phyloP scores from a whole-genome alignment of 805 yeast species.

The Kodamaea neixiangensis region DNA sequence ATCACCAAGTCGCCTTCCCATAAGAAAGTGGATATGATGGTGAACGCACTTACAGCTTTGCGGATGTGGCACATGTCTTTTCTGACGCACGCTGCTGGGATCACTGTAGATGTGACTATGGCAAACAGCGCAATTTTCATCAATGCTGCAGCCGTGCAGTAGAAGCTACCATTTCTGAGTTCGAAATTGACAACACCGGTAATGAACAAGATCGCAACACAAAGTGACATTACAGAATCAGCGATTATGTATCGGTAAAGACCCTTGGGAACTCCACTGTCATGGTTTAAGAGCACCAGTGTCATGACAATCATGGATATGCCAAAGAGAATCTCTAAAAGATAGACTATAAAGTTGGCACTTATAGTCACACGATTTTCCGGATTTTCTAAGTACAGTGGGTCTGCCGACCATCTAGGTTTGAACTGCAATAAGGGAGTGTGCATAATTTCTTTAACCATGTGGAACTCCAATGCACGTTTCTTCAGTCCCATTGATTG shows the following conservation, averaged over 20 bases:
- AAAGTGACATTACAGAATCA: conserved; percentile 32
- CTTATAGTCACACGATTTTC: conserved; percentile 24
- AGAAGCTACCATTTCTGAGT: conserved; percentile 41
- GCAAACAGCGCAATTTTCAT: conserved; percentile 39
- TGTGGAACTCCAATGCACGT: conserved; percentile 26
- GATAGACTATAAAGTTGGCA: conserved; percentile 29
- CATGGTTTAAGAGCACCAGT: conserved; percentile 26
- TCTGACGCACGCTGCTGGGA: conserved; percentile 27
- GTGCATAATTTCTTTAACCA: conserved; percentile 36
- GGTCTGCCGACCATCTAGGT: conserved; percentile 16
- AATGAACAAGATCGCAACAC: conserved; percentile 36
- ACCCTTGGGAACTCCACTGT: conserved; percentile 22
- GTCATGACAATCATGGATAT: conserved; percentile 30
- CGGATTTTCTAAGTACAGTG: conserved; percentile 8
- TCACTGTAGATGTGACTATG: conserved; percentile 27
- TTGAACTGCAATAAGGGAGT: conserved; percentile 28
- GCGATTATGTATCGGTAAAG: conserved; percentile 42
- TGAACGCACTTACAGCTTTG: conserved; percentile 37
- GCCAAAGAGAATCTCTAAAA: conserved; percentile 31
- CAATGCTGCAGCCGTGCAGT: conserved; percentile 35
- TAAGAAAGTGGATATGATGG: conserved; percentile 38
- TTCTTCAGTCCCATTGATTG: conserved; percentile 24
- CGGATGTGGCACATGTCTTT: conserved; percentile 30
- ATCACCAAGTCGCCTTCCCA: conserved; percentile 41
- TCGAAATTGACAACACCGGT: conserved; percentile 41